Evolutionary conservation across 2,329 filamentous ascomycete species (phyloP), one percentile per base, ranked within the genome.

Genomic region (Chalaropsis thielavioides): DNA sequence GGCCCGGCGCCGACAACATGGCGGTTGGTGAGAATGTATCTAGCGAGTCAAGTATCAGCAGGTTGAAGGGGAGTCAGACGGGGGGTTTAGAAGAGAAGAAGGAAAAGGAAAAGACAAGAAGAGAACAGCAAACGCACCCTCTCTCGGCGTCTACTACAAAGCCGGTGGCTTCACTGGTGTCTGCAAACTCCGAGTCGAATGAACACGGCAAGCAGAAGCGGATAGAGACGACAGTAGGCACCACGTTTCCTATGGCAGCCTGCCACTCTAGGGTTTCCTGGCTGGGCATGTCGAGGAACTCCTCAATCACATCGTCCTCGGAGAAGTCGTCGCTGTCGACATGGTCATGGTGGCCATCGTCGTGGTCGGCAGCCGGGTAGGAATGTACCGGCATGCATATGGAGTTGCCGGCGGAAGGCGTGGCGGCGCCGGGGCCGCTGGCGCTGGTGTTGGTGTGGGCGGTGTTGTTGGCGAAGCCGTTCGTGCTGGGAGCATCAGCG

Each of bases 131-230:
- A 59, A 78, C 87, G 70, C 78, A 88, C 74, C 94, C 94, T 74
- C 84, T 85, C 76, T 96, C 87, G 4, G 94, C 90, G 77, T 99
- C 94, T 27, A 99, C 94, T 17, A 99, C 92, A 73, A 99, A 99
- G 7, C 94, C 94, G 0, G 94, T 99, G 2, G 94, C 94, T 77
- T 99, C 94, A 71, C 91, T 96, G 19, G 90, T 90, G 74, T 95
- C 82, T 6, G 94, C 94, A 35, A 90, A 80, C 71, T 99, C 94
- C n/a, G 94, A 97, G 74, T 99, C 94, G 74, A 99, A 99, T 27
- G 92, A 92, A 74, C 90, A 95, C 0, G 94, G 96, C 80, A 96
- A 91, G 74, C 92, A 97, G 78, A 99, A 99, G 70, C 95, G 89
- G 71, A 99, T 97, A n/a, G 92, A 96, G 61, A 99, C 94, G 19